Evolutionary conservation across 108 stramenopile genomes (phyloP), one percentile per base, ranked within the genome.

Genomic region (Nitzschia sp.): DNA sequence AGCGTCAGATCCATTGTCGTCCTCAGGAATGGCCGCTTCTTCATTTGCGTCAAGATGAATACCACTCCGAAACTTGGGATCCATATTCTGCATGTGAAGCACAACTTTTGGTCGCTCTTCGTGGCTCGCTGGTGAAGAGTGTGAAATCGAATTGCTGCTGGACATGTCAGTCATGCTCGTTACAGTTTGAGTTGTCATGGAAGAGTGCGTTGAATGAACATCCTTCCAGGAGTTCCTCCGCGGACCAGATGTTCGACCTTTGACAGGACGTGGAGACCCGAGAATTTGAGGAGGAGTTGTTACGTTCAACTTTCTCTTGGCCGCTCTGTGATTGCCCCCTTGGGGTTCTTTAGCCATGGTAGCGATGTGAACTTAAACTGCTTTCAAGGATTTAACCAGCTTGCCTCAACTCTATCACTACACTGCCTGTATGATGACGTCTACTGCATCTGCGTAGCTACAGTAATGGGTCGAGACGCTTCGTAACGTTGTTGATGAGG

Each of bases 121-220:
- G 19, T 51, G 49, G 42, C 61, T 62, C 25, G 17, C 21, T 23
- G 38, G 25, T 42, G 61, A 62, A 5, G 61, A 31, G 8, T 62
- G 36, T 11, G 61, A 62, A 45, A 62, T 34, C 6, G 61, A 62
- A 26, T 62, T 45, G 0, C 13, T 42, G 25, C 61, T 62, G n/a
- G n/a, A n/a, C n/a, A n/a, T n/a, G 1, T 62, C 61, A 11, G 61
- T 62, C 36, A 19, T 19, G 2, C 36, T 62, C 1, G 61, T 45
- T 21, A 42, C 26, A 1, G 61, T 62, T n/a, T 62, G 38, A 21
- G 61, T 9, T 25, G 61, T 34, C 33, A 62, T 26, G 25, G 61
- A 45, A 0, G 61, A 62, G 1, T 42, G 36, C 13, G 23, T 26
- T 1, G 61, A 62, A 15, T 19, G 61, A 45, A 24, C n/a, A 62